Conservation (phyloP, 331 rosid species). For the Pyracantha coccinea region DNA sequence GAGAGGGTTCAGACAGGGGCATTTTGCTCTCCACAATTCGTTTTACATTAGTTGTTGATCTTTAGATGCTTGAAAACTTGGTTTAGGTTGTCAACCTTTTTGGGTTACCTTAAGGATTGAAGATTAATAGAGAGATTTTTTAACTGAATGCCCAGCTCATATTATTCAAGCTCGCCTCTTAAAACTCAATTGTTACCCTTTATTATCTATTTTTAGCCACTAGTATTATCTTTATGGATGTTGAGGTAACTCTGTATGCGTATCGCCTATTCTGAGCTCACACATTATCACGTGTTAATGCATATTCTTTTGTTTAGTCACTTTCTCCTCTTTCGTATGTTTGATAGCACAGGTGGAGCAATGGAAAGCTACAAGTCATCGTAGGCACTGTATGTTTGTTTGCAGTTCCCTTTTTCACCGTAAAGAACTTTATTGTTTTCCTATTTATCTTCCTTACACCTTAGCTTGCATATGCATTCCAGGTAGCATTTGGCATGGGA, state of each 20-base stretch:
- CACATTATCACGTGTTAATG: background rate
- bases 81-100: background rate
- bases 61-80: background rate
- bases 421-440: background rate
- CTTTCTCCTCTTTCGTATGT: background rate
- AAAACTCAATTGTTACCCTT: background rate
- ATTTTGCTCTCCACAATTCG: no score
- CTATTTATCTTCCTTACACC: background rate
- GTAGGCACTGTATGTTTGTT: constrained; percentile 82
- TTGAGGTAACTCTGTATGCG: background rate
- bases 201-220: background rate
- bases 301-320: background rate
- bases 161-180: background rate
- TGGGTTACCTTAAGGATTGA: background rate
- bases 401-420: constrained; percentile 1
- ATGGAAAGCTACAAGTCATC: constrained; percentile 71
- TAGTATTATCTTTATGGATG: background rate
- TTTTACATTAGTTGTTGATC: background rate
- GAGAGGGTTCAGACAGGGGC: no score
- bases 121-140: background rate
- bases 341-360: constrained; percentile 77
- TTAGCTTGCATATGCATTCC: constrained; percentile 26
- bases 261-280: background rate
- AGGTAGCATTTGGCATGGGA: constrained; percentile 99
- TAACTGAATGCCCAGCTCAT: background rate